Conservation (phyloP, 163 green algal species). For the Chlorella variabilis region DNA sequence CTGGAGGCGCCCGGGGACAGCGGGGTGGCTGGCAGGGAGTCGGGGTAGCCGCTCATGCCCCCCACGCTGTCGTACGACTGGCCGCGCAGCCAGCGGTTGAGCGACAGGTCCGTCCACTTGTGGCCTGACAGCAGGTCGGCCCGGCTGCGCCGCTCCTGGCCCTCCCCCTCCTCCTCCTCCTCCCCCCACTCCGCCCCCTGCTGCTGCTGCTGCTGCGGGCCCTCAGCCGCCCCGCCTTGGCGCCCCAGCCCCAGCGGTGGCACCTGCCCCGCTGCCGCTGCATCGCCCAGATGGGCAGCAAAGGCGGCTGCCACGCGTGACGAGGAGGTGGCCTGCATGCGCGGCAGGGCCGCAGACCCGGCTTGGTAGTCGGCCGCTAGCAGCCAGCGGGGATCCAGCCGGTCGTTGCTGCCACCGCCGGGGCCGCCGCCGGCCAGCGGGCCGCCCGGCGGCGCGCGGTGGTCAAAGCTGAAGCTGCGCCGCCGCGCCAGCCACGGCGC, state of each 20-base stretch:
- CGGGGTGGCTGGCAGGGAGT: constrained; percentile 1
- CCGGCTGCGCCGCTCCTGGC: background rate
- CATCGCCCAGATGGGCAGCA: background rate
- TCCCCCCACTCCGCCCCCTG: background rate
- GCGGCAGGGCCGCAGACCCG: background rate
- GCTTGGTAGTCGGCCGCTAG: background rate
- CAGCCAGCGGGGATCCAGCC: background rate
- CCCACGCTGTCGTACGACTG: constrained; percentile 17
- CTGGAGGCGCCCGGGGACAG: background rate
- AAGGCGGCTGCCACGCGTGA: background rate
- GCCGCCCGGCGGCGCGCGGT: background rate
- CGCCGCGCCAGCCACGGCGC: background rate
- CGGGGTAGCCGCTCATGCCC: background rate
- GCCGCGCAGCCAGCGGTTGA: constrained; percentile 20
- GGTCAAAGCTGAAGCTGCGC: background rate
- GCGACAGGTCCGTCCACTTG: background rate
- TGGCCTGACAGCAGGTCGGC: background rate
- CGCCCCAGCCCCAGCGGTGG: too few relatives aligned
- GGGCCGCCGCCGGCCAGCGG: background rate
- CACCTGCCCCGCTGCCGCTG: background rate
- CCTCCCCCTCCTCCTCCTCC: background rate
- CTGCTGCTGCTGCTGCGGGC: too few relatives aligned
- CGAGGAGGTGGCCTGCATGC: background rate
- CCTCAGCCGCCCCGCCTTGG: too few relatives aligned
- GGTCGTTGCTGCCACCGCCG: background rate